phyloP scores from a whole-genome alignment of 2,329 filamentous ascomycete genomes.

The Diaporthe nobilis region DNA sequence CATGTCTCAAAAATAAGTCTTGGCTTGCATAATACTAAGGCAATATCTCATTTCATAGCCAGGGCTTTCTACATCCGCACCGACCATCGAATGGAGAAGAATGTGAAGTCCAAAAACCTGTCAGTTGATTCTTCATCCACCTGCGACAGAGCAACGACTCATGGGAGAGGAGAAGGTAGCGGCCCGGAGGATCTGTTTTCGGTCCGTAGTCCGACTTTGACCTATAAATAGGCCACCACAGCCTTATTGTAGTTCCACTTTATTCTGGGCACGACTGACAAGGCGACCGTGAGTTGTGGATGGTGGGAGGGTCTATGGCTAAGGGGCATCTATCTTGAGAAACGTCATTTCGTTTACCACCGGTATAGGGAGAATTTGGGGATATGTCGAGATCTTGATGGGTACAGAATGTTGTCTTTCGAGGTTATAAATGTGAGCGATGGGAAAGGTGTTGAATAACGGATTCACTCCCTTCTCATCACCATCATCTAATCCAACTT shows the following conservation, averaged over 20 bases:
- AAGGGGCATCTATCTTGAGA: conserved; percentile 4
- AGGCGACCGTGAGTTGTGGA: not conserved
- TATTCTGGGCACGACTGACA: not conserved
- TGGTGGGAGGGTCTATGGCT: not conserved
- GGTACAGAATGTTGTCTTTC: not conserved
- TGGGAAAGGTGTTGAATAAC: not conserved
- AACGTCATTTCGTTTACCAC: conserved; percentile 1
- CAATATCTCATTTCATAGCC: not conserved
- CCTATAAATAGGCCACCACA: conserved; percentile 14
- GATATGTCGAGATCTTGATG: not conserved
- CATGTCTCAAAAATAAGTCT: not conserved
- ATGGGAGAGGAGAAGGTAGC: not conserved
- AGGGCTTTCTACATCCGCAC: not conserved
- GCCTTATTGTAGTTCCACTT: conserved; percentile 4
- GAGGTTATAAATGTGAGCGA: not conserved
- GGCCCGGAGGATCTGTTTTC: conserved; percentile 7
- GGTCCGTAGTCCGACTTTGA: not conserved
- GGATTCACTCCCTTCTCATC: not conserved
- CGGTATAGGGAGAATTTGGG: not conserved
- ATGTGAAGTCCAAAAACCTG: not conserved
- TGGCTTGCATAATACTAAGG: not conserved
- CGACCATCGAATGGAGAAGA: not conserved
- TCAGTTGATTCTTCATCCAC: not conserved
- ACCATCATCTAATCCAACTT: not conserved
- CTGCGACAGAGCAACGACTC: not conserved